phyloP scores from a whole-genome alignment of 208 protist genomes.

The Trypanosoma boissoni region DNA sequence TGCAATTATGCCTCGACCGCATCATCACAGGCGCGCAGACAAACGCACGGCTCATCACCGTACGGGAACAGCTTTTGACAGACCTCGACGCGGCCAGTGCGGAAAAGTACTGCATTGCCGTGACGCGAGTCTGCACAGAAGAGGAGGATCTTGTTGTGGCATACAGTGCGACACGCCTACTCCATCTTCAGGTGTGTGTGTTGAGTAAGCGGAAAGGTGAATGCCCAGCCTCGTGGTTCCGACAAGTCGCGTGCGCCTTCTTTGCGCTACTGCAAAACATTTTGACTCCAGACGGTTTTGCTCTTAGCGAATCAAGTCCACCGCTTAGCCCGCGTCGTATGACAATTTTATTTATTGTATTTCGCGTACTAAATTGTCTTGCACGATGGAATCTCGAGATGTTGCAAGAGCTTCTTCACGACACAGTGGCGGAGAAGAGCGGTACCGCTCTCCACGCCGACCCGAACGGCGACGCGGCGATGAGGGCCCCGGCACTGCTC shows the following conservation, averaged over 20 bases:
- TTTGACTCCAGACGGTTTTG: slow-evolving; percentile 42
- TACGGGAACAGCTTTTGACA: slow-evolving; percentile 62
- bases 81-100: slow-evolving; percentile 57
- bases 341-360: slow-evolving; percentile 62
- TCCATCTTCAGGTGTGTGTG: slow-evolving; percentile 43
- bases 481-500: slow-evolving; percentile 1
- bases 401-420: slow-evolving; percentile 70
- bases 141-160: slow-evolving; percentile 56
- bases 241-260: slow-evolving; percentile 41
- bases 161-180: slow-evolving; percentile 56
- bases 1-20: slow-evolving; percentile 58
- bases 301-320: slow-evolving; percentile 19
- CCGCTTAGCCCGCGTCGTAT: slow-evolving; percentile 31
- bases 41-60: slow-evolving; percentile 31
- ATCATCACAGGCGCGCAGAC: slow-evolving; percentile 33
- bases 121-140: slow-evolving; percentile 37
- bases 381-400: slow-evolving; percentile 68
- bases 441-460: slow-evolving; percentile 10
- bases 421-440: slow-evolving; percentile 20
- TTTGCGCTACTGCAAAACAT: slow-evolving; percentile 81
- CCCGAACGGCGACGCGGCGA: slow-evolving; percentile 15
- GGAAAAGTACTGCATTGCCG: slow-evolving; percentile 63
- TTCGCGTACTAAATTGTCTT: slow-evolving; percentile 70
- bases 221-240: slow-evolving; percentile 42
- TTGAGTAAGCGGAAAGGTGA: slow-evolving; percentile 52